Conservation (phyloP, 2,329 filamentous ascomycete genomes). For the Curvularia sp. region DNA sequence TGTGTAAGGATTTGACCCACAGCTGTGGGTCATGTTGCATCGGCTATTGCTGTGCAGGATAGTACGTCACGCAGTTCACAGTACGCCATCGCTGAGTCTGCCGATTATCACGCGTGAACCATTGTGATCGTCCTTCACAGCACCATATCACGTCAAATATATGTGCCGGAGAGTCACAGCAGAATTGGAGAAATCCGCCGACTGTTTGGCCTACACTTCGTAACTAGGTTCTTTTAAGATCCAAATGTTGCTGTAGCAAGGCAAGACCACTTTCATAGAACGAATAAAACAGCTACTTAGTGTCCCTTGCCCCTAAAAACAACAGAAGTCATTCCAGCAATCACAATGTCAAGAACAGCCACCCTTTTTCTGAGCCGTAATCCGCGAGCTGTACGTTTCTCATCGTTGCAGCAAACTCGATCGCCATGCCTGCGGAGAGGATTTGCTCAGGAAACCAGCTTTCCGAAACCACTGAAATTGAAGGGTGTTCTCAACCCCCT, state of each 20-base stretch:
- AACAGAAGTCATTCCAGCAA: background rate
- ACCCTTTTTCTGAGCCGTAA: slow-evolving; percentile 3
- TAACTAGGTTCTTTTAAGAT: background rate
- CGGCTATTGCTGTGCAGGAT: background rate
- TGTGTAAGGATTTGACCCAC: background rate
- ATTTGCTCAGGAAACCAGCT: slow-evolving; percentile 13
- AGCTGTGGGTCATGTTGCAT: background rate
- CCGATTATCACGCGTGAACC: background rate
- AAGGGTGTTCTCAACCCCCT: slow-evolving; percentile 8
- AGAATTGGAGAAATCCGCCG: slow-evolving; percentile 9
- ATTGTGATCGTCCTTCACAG: background rate
- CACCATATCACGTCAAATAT: slow-evolving; percentile 5
- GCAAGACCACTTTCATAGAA: background rate
- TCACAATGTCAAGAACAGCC: slow-evolving; percentile 11
- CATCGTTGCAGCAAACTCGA: background rate
- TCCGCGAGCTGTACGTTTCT: background rate
- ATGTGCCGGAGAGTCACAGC: slow-evolving; percentile 1
- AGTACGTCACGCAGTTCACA: background rate
- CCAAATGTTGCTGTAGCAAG: slow-evolving; percentile 9
- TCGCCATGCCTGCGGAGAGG: slow-evolving; percentile 12
- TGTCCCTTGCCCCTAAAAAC: background rate
- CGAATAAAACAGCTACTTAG: background rate
- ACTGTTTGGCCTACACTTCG: background rate
- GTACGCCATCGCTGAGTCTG: background rate
- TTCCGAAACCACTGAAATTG: slow-evolving; percentile 11